phyloP scores from a whole-genome alignment of 306 rosid species.

The Canavalia gladiata region DNA sequence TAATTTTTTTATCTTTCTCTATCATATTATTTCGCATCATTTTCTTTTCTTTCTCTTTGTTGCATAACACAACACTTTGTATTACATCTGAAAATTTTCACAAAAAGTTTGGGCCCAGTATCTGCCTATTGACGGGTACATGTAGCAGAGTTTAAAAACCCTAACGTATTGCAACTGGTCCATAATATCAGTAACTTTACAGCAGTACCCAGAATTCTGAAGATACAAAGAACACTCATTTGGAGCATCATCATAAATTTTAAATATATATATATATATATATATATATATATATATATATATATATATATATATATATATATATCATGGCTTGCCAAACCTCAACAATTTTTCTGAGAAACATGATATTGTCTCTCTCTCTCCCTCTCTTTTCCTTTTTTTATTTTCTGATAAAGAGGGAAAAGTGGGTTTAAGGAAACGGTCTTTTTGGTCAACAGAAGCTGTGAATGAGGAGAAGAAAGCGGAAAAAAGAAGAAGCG shows the following conservation, averaged over 20 bases:
- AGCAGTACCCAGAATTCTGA: neutral
- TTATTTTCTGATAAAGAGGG: neutral
- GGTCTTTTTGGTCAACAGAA: conserved; percentile 39
- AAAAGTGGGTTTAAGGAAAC: conserved; percentile 18
- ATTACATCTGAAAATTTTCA: no score
- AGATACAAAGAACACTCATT: neutral
- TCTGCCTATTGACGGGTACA: neutral
- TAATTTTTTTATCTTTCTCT: no score
- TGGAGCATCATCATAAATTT: conserved; percentile 27
- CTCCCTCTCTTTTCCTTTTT: neutral
- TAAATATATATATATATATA: neutral
- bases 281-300: neutral
- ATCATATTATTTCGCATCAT: no score
- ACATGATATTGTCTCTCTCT: conserved; percentile 15
- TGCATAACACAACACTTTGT: no score
- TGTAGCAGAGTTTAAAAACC: neutral
- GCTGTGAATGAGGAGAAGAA: conserved; percentile 25
- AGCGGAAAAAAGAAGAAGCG: conserved; percentile 8
- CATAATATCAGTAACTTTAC: neutral
- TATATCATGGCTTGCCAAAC: conserved; percentile 15
- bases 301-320: no score
- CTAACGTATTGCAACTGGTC: conserved; percentile 7
- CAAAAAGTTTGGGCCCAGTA: neutral
- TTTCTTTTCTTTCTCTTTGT: no score
- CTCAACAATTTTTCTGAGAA: conserved; percentile 19